Evolutionary conservation across 1,284 basidiomycete genomes (phyloP).

Genomic region (Gymnopus androsaceus): DNA sequence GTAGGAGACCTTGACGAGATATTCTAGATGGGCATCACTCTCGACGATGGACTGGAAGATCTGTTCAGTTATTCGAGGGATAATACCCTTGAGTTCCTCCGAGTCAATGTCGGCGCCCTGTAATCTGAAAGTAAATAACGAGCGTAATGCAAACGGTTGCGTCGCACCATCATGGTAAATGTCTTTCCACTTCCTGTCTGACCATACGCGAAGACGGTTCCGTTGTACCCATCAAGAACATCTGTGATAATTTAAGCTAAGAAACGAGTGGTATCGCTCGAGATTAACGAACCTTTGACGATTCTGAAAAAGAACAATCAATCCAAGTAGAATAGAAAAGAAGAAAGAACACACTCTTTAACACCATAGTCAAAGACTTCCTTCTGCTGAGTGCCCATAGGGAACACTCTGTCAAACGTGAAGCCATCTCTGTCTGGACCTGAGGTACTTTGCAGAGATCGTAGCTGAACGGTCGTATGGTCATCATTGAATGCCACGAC

Average conservation of each 20-base stretch:
- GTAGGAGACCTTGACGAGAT: slow-evolving; percentile 99
- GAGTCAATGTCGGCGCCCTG: slow-evolving; percentile 98
- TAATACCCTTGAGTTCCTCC: slow-evolving; percentile 90
- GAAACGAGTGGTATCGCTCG: background rate
- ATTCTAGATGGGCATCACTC: slow-evolving; percentile 94
- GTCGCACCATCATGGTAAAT: slow-evolving; percentile 91
- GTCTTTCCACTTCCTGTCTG: slow-evolving; percentile 98
- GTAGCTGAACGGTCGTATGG: slow-evolving; percentile 80
- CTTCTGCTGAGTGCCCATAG: slow-evolving; percentile 87
- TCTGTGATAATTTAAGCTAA: slow-evolving; percentile 51
- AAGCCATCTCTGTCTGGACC: slow-evolving; percentile 92
- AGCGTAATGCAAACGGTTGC: slow-evolving; percentile 17
- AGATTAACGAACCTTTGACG: slow-evolving; percentile 62
- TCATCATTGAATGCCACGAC: slow-evolving; percentile 90
- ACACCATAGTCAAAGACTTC: slow-evolving; percentile 99
- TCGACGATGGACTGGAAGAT: slow-evolving; percentile 98
- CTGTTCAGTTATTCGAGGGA: slow-evolving; percentile 98
- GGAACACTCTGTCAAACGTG: slow-evolving; percentile 96
- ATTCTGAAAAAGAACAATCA: slow-evolving; percentile 49
- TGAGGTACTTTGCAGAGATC: slow-evolving; percentile 63
- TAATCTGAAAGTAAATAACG: slow-evolving; percentile 15
- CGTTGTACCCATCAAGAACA: slow-evolving; percentile 98
- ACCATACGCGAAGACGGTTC: slow-evolving; percentile 97
- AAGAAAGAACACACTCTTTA: slow-evolving; percentile 72
- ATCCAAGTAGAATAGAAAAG: slow-evolving; percentile 16